These are phyloP conservation scores for Drosera capensis DNA, from an alignment of 148 eudicot species.

Conservation along the genomic window DNA sequence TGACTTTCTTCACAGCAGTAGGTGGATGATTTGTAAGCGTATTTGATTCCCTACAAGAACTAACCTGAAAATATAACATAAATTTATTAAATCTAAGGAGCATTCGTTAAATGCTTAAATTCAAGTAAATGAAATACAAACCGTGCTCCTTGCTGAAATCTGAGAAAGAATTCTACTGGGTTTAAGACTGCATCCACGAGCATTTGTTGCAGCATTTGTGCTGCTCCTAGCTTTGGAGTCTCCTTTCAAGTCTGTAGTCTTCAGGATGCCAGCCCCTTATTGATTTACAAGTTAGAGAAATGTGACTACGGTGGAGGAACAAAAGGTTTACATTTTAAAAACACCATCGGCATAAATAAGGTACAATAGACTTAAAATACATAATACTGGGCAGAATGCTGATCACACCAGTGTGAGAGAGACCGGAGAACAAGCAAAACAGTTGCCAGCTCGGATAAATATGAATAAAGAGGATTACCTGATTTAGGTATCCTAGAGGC, in stretches of 20 bases:
- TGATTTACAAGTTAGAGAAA: slow-evolving; percentile 3
- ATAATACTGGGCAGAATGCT: background rate
- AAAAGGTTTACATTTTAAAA: no score
- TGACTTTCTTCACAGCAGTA: slow-evolving; percentile 8
- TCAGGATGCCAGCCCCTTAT: slow-evolving; percentile 29
- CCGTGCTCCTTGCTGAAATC: slow-evolving; percentile 26
- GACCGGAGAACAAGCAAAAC: background rate
- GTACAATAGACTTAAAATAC: background rate
- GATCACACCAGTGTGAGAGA: background rate
- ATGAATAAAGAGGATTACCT: slow-evolving; percentile 20
- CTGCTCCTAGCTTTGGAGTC: slow-evolving; percentile 14
- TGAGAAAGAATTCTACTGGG: slow-evolving; percentile 20
- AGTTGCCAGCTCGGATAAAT: background rate
- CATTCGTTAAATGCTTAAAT: no score
- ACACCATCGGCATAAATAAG: no score
- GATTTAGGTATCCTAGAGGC: slow-evolving; percentile 28
- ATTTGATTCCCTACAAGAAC: slow-evolving; percentile 4
- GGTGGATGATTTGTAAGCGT: slow-evolving; percentile 16
- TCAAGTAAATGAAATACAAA: slow-evolving; percentile 13
- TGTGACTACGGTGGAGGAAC: background rate
- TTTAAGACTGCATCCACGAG: slow-evolving; percentile 13
- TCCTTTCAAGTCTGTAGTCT: slow-evolving; percentile 18
- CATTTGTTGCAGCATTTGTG: slow-evolving; percentile 22
- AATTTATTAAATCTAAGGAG: no score
- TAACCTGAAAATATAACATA: no score